phyloP scores from a whole-genome alignment of 768 basidiomycete genomes.

The Boletus sp. region DNA sequence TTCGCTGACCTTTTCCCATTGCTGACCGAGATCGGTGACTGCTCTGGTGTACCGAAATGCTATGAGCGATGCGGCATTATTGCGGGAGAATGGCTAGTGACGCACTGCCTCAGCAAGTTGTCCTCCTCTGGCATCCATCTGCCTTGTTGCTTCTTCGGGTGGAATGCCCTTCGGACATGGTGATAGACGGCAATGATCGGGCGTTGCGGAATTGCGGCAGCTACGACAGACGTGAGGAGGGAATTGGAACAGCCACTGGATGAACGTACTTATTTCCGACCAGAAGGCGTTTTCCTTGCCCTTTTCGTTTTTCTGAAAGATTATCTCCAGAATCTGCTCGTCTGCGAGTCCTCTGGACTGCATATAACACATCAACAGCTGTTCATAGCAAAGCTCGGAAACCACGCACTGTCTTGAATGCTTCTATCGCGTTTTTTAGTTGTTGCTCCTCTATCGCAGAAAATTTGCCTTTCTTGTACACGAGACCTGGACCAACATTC shows the following conservation, averaged over 20 bases:
- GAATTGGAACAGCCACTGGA: neutral
- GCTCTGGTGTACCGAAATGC: slow-evolving; percentile 44
- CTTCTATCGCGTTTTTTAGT: slow-evolving; percentile 59
- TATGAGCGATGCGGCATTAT: slow-evolving; percentile 1
- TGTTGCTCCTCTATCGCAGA: slow-evolving; percentile 74
- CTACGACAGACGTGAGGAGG: slow-evolving; percentile 36
- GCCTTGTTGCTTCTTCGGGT: slow-evolving; percentile 69
- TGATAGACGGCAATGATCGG: slow-evolving; percentile 85
- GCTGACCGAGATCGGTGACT: slow-evolving; percentile 63
- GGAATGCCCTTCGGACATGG: slow-evolving; percentile 64
- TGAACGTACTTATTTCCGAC: slow-evolving; percentile 68
- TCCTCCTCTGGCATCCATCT: slow-evolving; percentile 71
- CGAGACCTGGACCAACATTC: slow-evolving; percentile 50
- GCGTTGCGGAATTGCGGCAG: slow-evolving; percentile 65
- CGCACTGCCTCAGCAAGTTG: slow-evolving; percentile 56
- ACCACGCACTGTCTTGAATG: slow-evolving; percentile 52
- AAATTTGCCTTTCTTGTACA: slow-evolving; percentile 87
- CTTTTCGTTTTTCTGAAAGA: slow-evolving; percentile 65
- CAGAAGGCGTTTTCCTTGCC: slow-evolving; percentile 67
- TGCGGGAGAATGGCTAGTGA: slow-evolving; percentile 3
- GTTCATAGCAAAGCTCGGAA: neutral
- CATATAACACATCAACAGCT: slow-evolving; percentile 1
- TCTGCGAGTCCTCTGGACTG: slow-evolving; percentile 52
- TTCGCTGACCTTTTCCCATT: slow-evolving; percentile 76
- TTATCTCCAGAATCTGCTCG: slow-evolving; percentile 56